phyloP scores from a whole-genome alignment of 805 yeast species.

The Saccharomycopsis sp. region DNA sequence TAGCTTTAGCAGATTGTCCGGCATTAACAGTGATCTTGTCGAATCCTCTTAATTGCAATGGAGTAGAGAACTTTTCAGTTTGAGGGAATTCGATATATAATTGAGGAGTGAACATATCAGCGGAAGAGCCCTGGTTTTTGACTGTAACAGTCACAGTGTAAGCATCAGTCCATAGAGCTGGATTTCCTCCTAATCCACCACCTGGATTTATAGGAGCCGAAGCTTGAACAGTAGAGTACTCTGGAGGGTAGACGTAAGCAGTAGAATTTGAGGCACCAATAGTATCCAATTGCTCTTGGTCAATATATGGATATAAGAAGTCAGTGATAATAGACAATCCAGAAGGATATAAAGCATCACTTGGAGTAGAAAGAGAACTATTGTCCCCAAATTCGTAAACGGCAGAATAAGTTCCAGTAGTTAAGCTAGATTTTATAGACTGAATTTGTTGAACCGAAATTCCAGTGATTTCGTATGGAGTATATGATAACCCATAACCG shows the following conservation, averaged over 20 bases:
- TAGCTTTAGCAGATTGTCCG: constrained; percentile 33
- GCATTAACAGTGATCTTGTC: constrained; percentile 45
- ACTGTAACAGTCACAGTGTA: constrained; percentile 41
- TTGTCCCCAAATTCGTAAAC: constrained; percentile 37
- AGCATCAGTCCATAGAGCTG: constrained; percentile 49
- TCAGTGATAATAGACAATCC: constrained; percentile 50
- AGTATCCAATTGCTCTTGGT: constrained; percentile 18
- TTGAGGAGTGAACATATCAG: constrained; percentile 47
- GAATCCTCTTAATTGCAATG: constrained; percentile 49
- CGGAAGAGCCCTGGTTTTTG: constrained; percentile 40
- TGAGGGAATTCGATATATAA: constrained; percentile 46
- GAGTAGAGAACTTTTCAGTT: constrained; percentile 40
- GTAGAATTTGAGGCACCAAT: constrained; percentile 27
- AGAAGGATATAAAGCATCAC: constrained; percentile 47
- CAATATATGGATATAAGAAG: constrained; percentile 47
- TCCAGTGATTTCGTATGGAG: constrained; percentile 33
- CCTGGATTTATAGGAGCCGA: constrained; percentile 29
- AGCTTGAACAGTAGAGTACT: constrained; percentile 29
- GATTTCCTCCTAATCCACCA: constrained; percentile 56
- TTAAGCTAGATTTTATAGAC: constrained; percentile 24
- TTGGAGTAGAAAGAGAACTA: constrained; percentile 43
- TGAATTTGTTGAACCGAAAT: constrained; percentile 27
- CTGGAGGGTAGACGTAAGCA: constrained; percentile 32
- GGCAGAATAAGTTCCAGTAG: constrained; percentile 42
- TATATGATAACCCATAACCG: constrained; percentile 55